phyloP scores from a whole-genome alignment of 768 basidiomycete genomes.

The Rhizopogon sp. region DNA sequence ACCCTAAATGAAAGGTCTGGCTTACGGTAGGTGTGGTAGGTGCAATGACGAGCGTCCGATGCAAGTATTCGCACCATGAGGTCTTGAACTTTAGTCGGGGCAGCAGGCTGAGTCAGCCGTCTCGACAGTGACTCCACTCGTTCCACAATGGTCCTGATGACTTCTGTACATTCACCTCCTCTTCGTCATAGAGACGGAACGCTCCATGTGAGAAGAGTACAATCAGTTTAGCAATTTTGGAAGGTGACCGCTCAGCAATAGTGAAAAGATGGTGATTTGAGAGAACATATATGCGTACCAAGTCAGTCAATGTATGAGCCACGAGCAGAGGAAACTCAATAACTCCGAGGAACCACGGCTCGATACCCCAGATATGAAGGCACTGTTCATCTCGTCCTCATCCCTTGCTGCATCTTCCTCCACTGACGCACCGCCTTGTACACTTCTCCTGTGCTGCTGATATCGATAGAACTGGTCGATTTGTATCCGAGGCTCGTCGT shows the following conservation, averaged over 20 bases:
- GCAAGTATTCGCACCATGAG: conserved; percentile 55
- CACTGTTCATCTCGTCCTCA: conserved; percentile 67
- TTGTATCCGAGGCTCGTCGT: no score
- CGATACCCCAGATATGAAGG: not conserved
- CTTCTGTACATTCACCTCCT: conserved; percentile 57
- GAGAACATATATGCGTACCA: conserved; percentile 54
- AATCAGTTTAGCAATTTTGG: conserved; percentile 57
- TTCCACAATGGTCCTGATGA: conserved; percentile 49
- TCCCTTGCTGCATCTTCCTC: conserved; percentile 77
- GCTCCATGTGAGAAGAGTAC: conserved; percentile 41
- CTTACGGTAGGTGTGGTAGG: conserved; percentile 46
- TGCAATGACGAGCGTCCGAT: conserved; percentile 56
- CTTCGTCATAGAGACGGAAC: conserved; percentile 58
- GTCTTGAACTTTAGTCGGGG: conserved; percentile 22
- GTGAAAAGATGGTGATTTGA: conserved; percentile 72
- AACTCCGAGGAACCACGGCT: not conserved
- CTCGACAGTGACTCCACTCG: not conserved
- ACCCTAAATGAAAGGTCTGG: not conserved
- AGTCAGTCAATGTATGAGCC: not conserved
- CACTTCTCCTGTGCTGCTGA: conserved; percentile 41
- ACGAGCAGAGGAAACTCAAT: not conserved
- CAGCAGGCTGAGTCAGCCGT: not conserved
- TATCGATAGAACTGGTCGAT: conserved; percentile 25
- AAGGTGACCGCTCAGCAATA: conserved; percentile 66
- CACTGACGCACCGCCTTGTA: conserved; percentile 74